Percentiles rank a stretch among this genome's conserved stretches.
Evolutionary conservation across 208 protist genomes (phyloP).

Genomic region (Phytomonas sp.): DNA sequence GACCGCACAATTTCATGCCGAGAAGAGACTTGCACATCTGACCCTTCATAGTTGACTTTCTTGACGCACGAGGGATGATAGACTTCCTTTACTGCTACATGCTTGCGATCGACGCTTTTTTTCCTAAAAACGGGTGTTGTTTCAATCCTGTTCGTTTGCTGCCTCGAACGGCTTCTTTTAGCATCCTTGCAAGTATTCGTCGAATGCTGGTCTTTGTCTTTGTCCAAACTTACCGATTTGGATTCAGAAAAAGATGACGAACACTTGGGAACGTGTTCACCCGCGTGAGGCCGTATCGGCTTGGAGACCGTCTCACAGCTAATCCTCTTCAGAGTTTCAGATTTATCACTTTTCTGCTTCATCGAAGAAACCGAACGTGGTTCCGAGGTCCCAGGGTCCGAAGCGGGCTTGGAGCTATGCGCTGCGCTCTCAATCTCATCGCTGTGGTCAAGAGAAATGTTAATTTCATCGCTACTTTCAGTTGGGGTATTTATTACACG

Average conservation of each 20-base stretch:
- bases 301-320: neutral
- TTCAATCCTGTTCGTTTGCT: neutral
- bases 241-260: neutral
- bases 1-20: too few relatives aligned
- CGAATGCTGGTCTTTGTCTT: neutral
- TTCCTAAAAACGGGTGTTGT: neutral
- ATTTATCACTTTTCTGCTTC: neutral
- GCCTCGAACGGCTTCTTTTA: neutral
- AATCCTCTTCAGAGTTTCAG: neutral
- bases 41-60: neutral
- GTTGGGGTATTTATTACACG: neutral
- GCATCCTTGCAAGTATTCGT: neutral
- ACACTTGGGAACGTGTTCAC: neutral
- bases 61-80: neutral
- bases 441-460: conserved; percentile 4
- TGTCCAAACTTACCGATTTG: neutral
- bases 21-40: neutral
- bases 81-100: neutral
- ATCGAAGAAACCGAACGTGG: neutral
- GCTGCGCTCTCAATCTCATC: neutral
- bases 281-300: neutral
- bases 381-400: neutral
- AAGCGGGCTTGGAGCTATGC: neutral
- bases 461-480: neutral
- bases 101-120: neutral